Percentiles rank a stretch among this genome's conserved stretches.
phyloP scores from a whole-genome alignment of 345 rosid species.

The Syzygium grande region DNA sequence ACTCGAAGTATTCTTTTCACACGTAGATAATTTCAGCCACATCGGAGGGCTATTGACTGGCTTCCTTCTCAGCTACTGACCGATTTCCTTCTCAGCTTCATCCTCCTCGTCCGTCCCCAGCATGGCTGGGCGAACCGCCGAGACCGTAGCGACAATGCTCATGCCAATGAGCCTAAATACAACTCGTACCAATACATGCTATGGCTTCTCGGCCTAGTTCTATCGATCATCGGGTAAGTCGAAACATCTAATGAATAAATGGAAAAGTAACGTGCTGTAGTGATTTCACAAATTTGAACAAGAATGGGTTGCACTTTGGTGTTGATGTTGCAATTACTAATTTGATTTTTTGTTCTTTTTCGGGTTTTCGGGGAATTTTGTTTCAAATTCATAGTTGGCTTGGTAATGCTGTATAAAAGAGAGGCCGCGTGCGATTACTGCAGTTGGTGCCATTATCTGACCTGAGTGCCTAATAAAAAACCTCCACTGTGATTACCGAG shows the following conservation, averaged over 20 bases:
- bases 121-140: slow-evolving; percentile 46
- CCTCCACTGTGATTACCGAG: background rate
- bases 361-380: background rate
- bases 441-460: accelerated
- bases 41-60: slow-evolving; percentile 75
- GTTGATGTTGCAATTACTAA: background rate
- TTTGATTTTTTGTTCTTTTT: background rate
- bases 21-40: slow-evolving; percentile 74
- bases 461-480: background rate
- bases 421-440: background rate
- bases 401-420: slow-evolving; percentile 50
- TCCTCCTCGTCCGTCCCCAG: slow-evolving; percentile 66
- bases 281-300: background rate
- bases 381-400: slow-evolving; percentile 36
- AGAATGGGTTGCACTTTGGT: too few species aligned
- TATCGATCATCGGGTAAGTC: slow-evolving; percentile 50
- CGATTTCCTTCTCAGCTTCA: slow-evolving; percentile 8
- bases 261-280: background rate
- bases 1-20: slow-evolving; percentile 62
- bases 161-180: slow-evolving; percentile 34
- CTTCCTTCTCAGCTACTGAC: slow-evolving; percentile 39
- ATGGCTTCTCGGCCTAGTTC: slow-evolving; percentile 37
- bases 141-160: slow-evolving; percentile 24
- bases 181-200: slow-evolving; percentile 50
- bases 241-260: background rate